These are phyloP conservation scores for Aspergillus aculeatus DNA, from an alignment of 2,329 filamentous ascomycete genomes.

Conservation along the genomic window DNA sequence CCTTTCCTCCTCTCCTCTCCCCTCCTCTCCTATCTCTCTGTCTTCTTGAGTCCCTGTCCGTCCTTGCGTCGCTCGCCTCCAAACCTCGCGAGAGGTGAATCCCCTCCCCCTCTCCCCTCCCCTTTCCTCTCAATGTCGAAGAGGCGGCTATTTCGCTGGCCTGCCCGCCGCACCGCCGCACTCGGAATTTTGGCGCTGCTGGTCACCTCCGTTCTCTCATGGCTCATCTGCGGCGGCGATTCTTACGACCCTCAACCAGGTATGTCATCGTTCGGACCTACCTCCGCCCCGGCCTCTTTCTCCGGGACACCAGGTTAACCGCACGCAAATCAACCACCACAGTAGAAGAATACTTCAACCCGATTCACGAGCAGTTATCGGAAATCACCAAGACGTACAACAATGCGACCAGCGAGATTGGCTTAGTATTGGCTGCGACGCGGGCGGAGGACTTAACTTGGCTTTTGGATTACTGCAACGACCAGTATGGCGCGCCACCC, in stretches of 20 bases:
- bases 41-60: background rate
- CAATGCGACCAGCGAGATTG: constrained; percentile 15
- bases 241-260: constrained; percentile 11
- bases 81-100: background rate
- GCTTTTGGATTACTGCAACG: constrained; percentile 22
- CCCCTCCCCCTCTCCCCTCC: background rate
- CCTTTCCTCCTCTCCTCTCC: background rate
- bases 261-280: constrained; percentile 5
- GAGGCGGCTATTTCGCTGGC: constrained; percentile 21
- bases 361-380: constrained; percentile 15
- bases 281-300: background rate
- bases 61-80: background rate
- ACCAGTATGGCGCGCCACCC: constrained; percentile 14
- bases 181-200: constrained; percentile 19
- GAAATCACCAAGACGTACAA: constrained; percentile 17
- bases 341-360: constrained; percentile 4
- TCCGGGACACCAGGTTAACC: background rate
- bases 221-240: constrained; percentile 13
- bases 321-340: background rate
- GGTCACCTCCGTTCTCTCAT: constrained; percentile 11
- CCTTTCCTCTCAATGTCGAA: constrained; percentile 13
- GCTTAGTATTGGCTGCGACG: constrained; percentile 21
- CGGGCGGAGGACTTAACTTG: constrained; percentile 20
- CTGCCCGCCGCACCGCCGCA: constrained; percentile 16
- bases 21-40: background rate